These are phyloP conservation scores for Ceratobasidium papillatum DNA, from an alignment of 1,284 basidiomycete species.

Conservation along the genomic window DNA sequence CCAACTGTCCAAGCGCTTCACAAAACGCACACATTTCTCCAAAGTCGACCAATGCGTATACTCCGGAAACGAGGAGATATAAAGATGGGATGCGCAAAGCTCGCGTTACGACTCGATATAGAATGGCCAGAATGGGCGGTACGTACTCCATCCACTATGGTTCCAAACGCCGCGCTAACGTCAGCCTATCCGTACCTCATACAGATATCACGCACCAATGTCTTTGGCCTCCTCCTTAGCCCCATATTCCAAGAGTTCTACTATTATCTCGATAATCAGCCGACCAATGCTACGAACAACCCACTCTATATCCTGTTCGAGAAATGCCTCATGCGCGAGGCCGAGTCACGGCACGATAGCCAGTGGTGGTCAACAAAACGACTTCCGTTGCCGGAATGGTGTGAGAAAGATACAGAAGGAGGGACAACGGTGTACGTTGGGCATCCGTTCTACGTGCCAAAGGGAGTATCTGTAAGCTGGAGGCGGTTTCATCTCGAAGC, in stretches of 20 bases:
- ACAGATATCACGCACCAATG: conserved; percentile 20
- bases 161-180: background rate
- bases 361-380: background rate
- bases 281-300: background rate
- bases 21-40: background rate
- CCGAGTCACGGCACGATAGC: background rate
- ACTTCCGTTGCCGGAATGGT: background rate
- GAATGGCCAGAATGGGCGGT: conserved; percentile 33
- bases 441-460: background rate
- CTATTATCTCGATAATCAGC: background rate
- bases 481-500: background rate
- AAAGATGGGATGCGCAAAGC: background rate
- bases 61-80: conserved; percentile 3
- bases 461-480: background rate
- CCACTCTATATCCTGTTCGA: background rate
- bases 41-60: background rate
- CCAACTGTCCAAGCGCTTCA: background rate
- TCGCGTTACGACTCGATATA: background rate
- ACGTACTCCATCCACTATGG: background rate
- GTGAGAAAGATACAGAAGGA: background rate
- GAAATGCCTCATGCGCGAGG: background rate
- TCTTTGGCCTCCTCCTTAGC: conserved; percentile 13
- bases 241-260: background rate
- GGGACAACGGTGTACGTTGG: background rate
- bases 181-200: background rate